Percentiles rank a stretch among this genome's conserved stretches.
Conservation (phyloP, 345 rosid species). For the Rhodamnia argentea region DNA sequence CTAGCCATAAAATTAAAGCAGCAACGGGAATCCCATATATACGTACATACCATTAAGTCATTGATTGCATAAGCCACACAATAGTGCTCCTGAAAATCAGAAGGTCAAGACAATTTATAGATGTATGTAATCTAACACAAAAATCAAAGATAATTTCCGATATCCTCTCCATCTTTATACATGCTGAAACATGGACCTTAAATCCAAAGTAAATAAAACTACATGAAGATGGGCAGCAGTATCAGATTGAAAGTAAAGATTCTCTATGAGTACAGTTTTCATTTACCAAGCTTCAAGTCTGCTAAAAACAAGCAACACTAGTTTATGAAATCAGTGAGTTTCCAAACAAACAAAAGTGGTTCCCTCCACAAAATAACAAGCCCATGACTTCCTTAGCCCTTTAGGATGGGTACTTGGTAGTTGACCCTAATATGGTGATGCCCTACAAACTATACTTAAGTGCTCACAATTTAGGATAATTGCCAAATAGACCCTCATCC, state of each 20-base stretch:
- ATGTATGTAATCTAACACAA: not conserved
- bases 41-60: constrained; percentile 65
- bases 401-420: not conserved
- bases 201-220: not conserved
- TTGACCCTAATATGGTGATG: not conserved
- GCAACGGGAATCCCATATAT: not conserved
- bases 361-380: not conserved
- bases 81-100: constrained; percentile 64
- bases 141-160: not conserved
- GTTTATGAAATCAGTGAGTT: not conserved
- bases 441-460: not conserved
- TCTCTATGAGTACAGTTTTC: not conserved
- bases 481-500: not conserved
- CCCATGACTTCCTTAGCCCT: not conserved
- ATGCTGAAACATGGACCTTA: not conserved
- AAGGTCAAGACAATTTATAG: not conserved
- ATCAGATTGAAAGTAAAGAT: not conserved
- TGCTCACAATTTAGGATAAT: not conserved
- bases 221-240: not conserved
- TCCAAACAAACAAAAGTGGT: not conserved
- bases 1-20: not conserved
- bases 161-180: not conserved
- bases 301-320: not conserved
- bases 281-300: not conserved
- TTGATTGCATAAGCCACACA: constrained; percentile 82